These are phyloP conservation scores for Diplodia seriata DNA, from an alignment of 2,329 filamentous ascomycete genomes.

Conservation along the genomic window DNA sequence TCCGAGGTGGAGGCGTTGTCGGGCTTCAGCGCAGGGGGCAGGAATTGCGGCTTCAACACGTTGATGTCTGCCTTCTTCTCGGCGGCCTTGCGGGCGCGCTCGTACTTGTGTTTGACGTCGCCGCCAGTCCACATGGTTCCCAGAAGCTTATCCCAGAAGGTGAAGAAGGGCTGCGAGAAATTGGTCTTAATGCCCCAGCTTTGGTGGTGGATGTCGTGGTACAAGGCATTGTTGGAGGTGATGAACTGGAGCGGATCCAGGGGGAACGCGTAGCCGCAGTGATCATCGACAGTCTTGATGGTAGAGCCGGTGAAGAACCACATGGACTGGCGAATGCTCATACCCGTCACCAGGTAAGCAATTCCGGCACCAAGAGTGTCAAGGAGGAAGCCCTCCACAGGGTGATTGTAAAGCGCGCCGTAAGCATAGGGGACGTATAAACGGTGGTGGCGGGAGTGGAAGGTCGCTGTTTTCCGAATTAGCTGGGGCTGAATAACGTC, in stretches of 20 bases:
- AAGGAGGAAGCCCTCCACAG: slow-evolving; percentile 89
- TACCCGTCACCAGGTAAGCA: slow-evolving; percentile 78
- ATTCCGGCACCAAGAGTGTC: slow-evolving; percentile 88
- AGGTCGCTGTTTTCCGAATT: slow-evolving; percentile 65
- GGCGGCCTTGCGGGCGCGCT: slow-evolving; percentile 61
- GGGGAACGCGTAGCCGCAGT: slow-evolving; percentile 94
- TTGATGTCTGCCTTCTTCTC: slow-evolving; percentile 64
- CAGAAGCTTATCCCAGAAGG: slow-evolving; percentile 86
- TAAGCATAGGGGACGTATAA: slow-evolving; percentile 98
- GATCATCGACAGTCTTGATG: slow-evolving; percentile 96
- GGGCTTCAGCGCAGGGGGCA: slow-evolving; percentile 16
- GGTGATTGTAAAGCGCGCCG: slow-evolving; percentile 96
- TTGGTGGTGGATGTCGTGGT: slow-evolving; percentile 98
- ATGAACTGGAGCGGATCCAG: slow-evolving; percentile 93
- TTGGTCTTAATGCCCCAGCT: slow-evolving; percentile 99
- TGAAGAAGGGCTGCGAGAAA: slow-evolving; percentile 91
- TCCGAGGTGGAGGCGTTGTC: slow-evolving; percentile 35
- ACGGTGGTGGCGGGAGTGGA: slow-evolving; percentile 94
- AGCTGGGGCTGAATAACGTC: neutral
- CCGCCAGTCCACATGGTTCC: slow-evolving; percentile 83
- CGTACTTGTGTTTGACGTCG: slow-evolving; percentile 65
- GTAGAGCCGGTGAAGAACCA: slow-evolving; percentile 88
- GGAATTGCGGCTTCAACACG: slow-evolving; percentile 37
- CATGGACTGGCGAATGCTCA: slow-evolving; percentile 88
- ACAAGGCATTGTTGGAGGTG: slow-evolving; percentile 92